phyloP scores from a whole-genome alignment of 441 rosid species.

The Brassica hybrid region DNA sequence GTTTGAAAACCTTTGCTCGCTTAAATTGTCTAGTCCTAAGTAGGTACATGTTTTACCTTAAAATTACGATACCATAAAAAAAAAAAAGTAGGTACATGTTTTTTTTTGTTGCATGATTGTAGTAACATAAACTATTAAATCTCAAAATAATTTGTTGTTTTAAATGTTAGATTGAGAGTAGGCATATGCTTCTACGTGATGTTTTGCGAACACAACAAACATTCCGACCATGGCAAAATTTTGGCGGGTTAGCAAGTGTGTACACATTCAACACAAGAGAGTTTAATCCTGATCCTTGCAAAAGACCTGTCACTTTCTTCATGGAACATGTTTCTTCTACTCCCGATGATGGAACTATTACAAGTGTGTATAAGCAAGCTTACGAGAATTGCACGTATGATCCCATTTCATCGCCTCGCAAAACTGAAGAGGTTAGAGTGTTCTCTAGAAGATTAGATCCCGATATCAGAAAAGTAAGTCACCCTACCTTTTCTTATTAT shows the following conservation, averaged over 20 bases:
- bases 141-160: background rate
- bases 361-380: conserved; percentile 57
- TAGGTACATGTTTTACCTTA: background rate
- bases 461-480: conserved; percentile 58
- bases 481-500: background rate
- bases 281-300: conserved; percentile 63
- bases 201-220: conserved; percentile 62
- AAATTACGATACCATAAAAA: too few relatives aligned
- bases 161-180: conserved; percentile 38
- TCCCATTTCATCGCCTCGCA: conserved; percentile 57
- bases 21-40: background rate
- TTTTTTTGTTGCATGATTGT: background rate
- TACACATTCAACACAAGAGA: conserved; percentile 67
- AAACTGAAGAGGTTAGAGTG: conserved; percentile 68
- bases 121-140: background rate
- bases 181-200: conserved; percentile 55
- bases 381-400: conserved; percentile 55
- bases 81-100: too few relatives aligned
- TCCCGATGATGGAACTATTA: conserved; percentile 36
- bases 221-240: conserved; percentile 63
- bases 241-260: conserved; percentile 40
- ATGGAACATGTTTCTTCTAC: conserved; percentile 49
- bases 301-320: conserved; percentile 73
- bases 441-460: conserved; percentile 64
- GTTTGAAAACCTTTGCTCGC: background rate